Percentiles rank a stretch among this genome's conserved stretches.
phyloP scores from a whole-genome alignment of 345 rosid genomes.

The Cardamine resedifolia region DNA sequence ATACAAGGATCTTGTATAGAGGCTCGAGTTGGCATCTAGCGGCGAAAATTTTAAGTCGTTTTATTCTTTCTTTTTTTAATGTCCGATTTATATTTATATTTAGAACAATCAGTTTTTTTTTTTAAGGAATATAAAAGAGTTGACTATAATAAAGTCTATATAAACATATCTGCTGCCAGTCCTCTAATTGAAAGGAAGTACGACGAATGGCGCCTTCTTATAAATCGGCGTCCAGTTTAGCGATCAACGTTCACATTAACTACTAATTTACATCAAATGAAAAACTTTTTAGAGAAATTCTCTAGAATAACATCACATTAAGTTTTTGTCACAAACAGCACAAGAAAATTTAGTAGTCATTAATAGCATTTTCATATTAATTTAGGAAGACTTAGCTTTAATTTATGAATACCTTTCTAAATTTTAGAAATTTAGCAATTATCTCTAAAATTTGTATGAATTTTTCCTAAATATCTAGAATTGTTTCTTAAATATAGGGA shows the following conservation, averaged over 20 bases:
- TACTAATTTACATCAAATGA: neutral
- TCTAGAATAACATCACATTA: no score
- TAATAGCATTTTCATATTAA: no score
- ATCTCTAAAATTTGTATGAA: no score
- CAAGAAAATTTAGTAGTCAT: no score
- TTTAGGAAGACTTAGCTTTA: no score
- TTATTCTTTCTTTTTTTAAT: no score
- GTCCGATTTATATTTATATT: neutral
- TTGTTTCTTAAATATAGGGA: no score
- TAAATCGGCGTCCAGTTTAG: conserved; percentile 1
- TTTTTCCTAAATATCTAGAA: no score
- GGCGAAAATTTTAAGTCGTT: neutral
- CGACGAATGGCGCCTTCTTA: neutral
- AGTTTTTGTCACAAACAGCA: no score
- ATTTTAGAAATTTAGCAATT: no score
- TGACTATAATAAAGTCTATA: neutral
- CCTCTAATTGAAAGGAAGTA: neutral
- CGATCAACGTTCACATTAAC: conserved; percentile 11
- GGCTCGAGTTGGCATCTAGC: neutral
- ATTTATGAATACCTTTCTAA: no score
- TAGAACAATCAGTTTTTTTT: neutral
- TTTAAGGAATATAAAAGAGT: neutral
- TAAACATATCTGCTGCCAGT: neutral
- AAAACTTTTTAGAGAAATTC: neutral
- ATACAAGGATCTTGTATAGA: neutral